Percentiles rank a stretch among this genome's conserved stretches.
Conservation (phyloP, 2,329 filamentous ascomycete species). For the Monilinia laxa region DNA sequence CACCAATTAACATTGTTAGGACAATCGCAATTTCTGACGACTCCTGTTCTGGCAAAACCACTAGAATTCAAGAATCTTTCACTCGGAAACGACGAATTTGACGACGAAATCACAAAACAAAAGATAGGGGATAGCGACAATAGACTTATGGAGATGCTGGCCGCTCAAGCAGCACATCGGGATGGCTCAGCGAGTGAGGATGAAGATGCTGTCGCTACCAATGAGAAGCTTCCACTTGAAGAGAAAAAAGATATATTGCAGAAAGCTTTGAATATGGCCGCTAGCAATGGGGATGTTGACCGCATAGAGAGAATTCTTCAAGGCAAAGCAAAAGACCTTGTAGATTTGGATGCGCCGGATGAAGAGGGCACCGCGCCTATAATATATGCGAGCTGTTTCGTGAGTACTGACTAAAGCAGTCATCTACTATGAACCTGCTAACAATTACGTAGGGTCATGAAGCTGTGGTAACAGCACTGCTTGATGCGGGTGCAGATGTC, state of each 20-base stretch:
- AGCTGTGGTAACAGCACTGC: conserved; percentile 77
- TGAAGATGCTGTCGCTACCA: conserved; percentile 74
- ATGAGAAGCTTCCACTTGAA: conserved; percentile 69
- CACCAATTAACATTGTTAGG: conserved; percentile 52
- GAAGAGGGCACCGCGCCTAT: conserved; percentile 94
- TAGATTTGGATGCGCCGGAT: conserved; percentile 85
- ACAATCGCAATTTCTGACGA: conserved; percentile 92
- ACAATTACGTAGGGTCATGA: conserved; percentile 68
- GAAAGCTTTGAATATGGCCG: conserved; percentile 87
- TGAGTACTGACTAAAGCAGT: conserved; percentile 46
- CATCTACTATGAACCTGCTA: conserved; percentile 26
- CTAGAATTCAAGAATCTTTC: conserved; percentile 79
- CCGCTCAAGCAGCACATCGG: conserved; percentile 84
- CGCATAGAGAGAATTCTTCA: conserved; percentile 74
- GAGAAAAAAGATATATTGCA: conserved; percentile 83
- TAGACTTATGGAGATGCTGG: conserved; percentile 91
- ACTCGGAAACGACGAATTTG: conserved; percentile 74
- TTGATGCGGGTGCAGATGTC: conserved; percentile 83
- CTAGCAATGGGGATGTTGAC: conserved; percentile 89
- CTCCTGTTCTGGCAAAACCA: conserved; percentile 79
- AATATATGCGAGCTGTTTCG: conserved; percentile 98
- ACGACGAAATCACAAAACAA: conserved; percentile 56
- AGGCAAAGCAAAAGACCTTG: conserved; percentile 70
- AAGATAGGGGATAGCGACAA: conserved; percentile 75
- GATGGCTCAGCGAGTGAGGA: conserved; percentile 71